phyloP scores from a whole-genome alignment of 106 monocot species.

The Alisma plantagoaquatica region DNA sequence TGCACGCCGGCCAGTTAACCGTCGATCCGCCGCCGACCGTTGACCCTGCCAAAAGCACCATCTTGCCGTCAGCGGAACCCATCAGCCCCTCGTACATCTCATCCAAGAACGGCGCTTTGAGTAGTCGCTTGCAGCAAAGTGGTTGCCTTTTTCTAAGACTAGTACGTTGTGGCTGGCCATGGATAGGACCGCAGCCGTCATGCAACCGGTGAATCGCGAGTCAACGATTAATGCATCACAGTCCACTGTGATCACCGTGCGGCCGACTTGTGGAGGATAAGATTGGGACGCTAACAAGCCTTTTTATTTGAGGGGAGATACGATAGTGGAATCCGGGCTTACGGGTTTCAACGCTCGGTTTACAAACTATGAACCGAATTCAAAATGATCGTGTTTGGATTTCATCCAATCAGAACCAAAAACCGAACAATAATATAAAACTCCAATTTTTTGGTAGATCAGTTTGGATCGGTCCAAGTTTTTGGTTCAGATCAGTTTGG shows the following conservation, averaged over 20 bases:
- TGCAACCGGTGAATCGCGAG: slow-evolving; percentile 79
- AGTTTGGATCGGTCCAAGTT: too few species aligned
- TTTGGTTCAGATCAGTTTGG: too few species aligned
- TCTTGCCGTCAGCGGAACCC: slow-evolving; percentile 20
- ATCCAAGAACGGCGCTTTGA: slow-evolving; percentile 31
- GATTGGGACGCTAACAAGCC: slow-evolving; percentile 34
- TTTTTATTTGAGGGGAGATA: slow-evolving; percentile 37
- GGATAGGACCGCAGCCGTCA: slow-evolving; percentile 72
- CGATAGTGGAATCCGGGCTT: slow-evolving; percentile 40
- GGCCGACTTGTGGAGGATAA: too few species aligned
- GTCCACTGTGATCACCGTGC: slow-evolving; percentile 21
- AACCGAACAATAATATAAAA: too few species aligned
- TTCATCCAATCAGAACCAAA: too few species aligned
- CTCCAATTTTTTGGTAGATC: too few species aligned
- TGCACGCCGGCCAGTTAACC: slow-evolving; percentile 57
- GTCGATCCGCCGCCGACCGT: slow-evolving; percentile 57
- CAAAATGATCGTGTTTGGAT: too few species aligned
- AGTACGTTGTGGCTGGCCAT: slow-evolving; percentile 50
- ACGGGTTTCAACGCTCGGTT: too few species aligned
- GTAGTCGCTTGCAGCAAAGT: slow-evolving; percentile 63
- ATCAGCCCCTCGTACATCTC: slow-evolving; percentile 36
- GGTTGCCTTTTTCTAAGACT: slow-evolving; percentile 82
- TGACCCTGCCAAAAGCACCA: slow-evolving; percentile 37
- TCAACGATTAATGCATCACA: slow-evolving; percentile 77
- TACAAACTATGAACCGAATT: too few species aligned